Evolutionary conservation across 306 rosid species (phyloP), one percentile per base, ranked within the genome.

Genomic region (Malus fusca): DNA sequence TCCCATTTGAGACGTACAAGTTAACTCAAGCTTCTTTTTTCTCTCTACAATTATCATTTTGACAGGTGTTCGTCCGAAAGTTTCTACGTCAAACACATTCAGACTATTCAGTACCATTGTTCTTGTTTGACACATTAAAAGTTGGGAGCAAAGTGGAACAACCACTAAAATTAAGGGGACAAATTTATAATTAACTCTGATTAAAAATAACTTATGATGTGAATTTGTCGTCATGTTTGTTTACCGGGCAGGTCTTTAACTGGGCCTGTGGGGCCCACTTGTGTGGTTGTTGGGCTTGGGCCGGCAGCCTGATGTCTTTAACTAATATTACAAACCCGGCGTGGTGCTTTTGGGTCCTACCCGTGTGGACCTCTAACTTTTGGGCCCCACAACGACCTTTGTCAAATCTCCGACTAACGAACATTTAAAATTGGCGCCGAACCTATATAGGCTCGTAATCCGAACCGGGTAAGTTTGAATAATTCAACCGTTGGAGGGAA

Each of bases 401-500:
- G 70, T 58, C 82, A 17, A 30, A 17, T 61, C 77, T 40, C 78
- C 8, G 55, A 25, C 8, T 31, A 37, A 64, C 78, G 66, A 80
- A 77, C 79, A 62, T 72, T 72, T 40, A 37, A 76, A 75, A 73
- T 68, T 11, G 69, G 68, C 61, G 53, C 86, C 86, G 76, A 46
- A 71, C 64, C 88, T 80, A 6, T 25, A 8, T 79, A 75, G 92
- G 75, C 43, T 84, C 70, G 90, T 77, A 62, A 9, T 19, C 87
- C 85, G 76, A 79, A 66, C 86, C 89, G 21, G 55, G 69, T 17
- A 63, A 14, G 51, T 85, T 86, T 87, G 75, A 86, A 88, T 72
- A 37, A 12, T 59, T 33, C 51, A 46, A 72, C 73, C 62, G 40
- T 82, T 84, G 82, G 88, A 81, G 90, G 86, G 85, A 89, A 85